Conservation (phyloP, 805 yeast species). For the Kuraishia hungarica region DNA sequence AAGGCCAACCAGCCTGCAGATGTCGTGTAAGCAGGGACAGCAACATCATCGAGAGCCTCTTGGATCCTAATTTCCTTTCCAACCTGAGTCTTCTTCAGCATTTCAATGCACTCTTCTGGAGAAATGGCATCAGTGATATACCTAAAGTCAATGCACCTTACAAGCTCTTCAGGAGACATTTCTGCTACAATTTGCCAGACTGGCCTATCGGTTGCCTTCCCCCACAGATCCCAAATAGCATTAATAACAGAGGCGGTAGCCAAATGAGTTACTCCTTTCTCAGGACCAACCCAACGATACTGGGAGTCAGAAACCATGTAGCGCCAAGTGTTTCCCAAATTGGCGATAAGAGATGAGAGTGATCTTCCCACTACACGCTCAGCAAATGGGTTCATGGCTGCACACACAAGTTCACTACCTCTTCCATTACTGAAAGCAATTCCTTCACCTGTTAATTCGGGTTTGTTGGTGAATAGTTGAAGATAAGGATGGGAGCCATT, state of each 20-base stretch:
- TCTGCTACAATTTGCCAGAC: slow-evolving; percentile 33
- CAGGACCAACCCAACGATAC: slow-evolving; percentile 37
- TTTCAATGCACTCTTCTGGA: slow-evolving; percentile 29
- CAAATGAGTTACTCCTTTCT: slow-evolving; percentile 31
- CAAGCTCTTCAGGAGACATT: slow-evolving; percentile 31
- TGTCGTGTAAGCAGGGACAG: slow-evolving; percentile 37
- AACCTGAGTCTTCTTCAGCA: slow-evolving; percentile 19
- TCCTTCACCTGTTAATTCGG: slow-evolving; percentile 27
- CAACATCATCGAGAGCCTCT: slow-evolving; percentile 22
- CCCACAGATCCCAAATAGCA: slow-evolving; percentile 36
- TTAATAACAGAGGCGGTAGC: slow-evolving; percentile 32
- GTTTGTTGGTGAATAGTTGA: slow-evolving; percentile 19
- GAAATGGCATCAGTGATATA: slow-evolving; percentile 33
- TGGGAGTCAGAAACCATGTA: slow-evolving; percentile 29
- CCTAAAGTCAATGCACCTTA: slow-evolving; percentile 30
- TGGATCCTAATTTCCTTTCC: slow-evolving; percentile 24
- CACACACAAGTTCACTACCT: slow-evolving; percentile 27
- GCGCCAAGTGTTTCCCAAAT: slow-evolving; percentile 33
- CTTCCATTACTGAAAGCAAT: slow-evolving; percentile 34
- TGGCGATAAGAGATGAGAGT: slow-evolving; percentile 20
- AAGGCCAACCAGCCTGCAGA: slow-evolving; percentile 37
- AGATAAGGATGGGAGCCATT: slow-evolving; percentile 33
- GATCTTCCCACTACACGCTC: slow-evolving; percentile 23
- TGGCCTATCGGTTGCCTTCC: slow-evolving; percentile 26
- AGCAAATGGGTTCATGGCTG: slow-evolving; percentile 27